Base-by-base conservation (phyloP, 2,329 filamentous ascomycete species). In the Colletotrichum euphorbiae region DNA sequence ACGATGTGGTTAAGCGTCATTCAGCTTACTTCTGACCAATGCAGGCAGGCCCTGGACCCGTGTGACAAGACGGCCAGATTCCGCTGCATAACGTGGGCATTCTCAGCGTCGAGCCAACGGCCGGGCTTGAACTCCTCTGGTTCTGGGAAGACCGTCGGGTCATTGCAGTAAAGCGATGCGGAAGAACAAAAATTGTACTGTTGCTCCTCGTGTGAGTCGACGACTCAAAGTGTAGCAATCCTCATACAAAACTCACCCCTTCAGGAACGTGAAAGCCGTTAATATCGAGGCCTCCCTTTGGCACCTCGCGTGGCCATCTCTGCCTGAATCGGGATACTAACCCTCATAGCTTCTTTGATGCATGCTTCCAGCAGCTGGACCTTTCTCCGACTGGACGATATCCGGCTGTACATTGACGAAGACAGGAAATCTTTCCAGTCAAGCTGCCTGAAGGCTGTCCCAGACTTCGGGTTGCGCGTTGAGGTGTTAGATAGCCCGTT, bases 211-310 rank as follows among this genome's bases (percentile, higher is more conserved):
- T 51, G 24, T 51, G 6, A 51, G 48, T 0, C 4, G 7, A 51
- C n/a, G 7, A 0, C 17, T 1, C 28, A 3, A 13, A 31, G 21
- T 1, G 33, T 11, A 11, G 0, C 1, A 8, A 31, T 33, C 0
- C 6, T 21, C 8, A 19, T 51, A 2, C 17, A 4, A 51, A 12
- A 19, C 48, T 33, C 17, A 51, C 48, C 13, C 48, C 48, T 17
- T 51, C 28, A 17, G 24, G 21, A 17, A 51, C 15, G n/a, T 33
- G 31, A 17, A 2, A 6, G 0, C 28, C 28, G 3, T 51, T 24
- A 9, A 11, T 33, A 4, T 13, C 12, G 21, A 51, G 28, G 0
- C 48, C 48, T 12, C 48, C 48, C 3, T 51, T 51, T 9, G 48
- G 48, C 21, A 51, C 48, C 28, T 51, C 48, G 11, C 48, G 48